Evolutionary conservation across 441 rosid species (phyloP).

Genomic region (Mallotus repandus): DNA sequence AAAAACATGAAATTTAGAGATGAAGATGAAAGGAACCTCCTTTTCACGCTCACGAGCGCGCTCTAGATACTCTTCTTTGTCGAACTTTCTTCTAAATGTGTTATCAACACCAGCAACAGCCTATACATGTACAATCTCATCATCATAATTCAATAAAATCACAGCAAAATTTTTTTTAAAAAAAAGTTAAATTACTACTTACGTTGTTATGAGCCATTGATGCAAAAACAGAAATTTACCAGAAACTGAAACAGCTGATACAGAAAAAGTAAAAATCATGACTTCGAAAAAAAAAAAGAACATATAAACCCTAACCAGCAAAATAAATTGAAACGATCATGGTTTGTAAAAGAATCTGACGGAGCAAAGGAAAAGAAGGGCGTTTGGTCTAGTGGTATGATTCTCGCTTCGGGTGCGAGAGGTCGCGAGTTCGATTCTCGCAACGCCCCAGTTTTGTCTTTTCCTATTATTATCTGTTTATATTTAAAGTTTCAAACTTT

Average conservation of each 20-base stretch:
- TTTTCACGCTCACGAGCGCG: slow-evolving; percentile 93
- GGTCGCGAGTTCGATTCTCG: slow-evolving; percentile 44
- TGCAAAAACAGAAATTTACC: neutral
- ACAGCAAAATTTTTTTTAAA: neutral
- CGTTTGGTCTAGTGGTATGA: slow-evolving; percentile 73
- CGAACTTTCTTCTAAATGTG: slow-evolving; percentile 85
- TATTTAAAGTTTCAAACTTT: no score
- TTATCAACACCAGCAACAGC: slow-evolving; percentile 63
- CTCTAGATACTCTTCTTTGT: slow-evolving; percentile 73
- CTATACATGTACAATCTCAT: slow-evolving; percentile 33
- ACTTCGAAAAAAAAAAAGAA: neutral
- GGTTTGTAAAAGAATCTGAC: no score
- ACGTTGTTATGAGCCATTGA: slow-evolving; percentile 59
- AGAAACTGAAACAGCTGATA: neutral
- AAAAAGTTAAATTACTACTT: slow-evolving; percentile 15
- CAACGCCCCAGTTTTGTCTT: slow-evolving; percentile 27
- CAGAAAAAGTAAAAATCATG: neutral
- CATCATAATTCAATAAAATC: no score
- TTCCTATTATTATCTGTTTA: no score
- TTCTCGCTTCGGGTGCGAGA: slow-evolving; percentile 55
- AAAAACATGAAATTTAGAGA: neutral
- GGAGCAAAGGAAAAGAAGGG: slow-evolving; percentile 21
- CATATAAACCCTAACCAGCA: neutral
- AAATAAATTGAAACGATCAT: no score
- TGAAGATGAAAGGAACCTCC: slow-evolving; percentile 42